These are phyloP conservation scores for Apophysomyces elegans DNA, from an alignment of 371 early-diverging fungal genomes.

Conservation along the genomic window DNA sequence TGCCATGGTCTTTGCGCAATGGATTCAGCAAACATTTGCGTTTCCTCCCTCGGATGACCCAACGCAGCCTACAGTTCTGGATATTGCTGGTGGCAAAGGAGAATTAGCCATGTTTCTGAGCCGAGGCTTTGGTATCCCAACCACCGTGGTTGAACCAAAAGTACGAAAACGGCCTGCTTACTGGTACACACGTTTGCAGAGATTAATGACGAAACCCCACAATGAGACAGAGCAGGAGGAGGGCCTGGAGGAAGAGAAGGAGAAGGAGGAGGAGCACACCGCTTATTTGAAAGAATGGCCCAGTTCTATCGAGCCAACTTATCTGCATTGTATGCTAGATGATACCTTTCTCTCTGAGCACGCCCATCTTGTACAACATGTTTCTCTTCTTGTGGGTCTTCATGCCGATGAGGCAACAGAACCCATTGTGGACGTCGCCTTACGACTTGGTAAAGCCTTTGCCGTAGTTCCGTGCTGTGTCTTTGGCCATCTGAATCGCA, in stretches of 20 bases:
- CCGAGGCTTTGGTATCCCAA: constrained; percentile 49
- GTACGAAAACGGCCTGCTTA: constrained; percentile 50
- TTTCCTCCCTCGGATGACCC: constrained; percentile 13
- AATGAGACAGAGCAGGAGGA: constrained; percentile 8
- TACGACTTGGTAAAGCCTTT: constrained; percentile 53
- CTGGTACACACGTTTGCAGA: constrained; percentile 50
- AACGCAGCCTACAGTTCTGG: constrained; percentile 42
- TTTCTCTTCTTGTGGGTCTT: constrained; percentile 53
- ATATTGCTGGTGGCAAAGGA: constrained; percentile 67
- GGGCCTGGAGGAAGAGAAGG: too few relatives aligned
- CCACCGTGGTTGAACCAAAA: constrained; percentile 58
- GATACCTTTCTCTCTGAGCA: constrained; percentile 45
- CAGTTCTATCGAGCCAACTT: constrained; percentile 33
- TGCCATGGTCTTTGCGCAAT: constrained; percentile 57
- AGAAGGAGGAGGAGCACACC: constrained; percentile 14
- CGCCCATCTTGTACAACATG: constrained; percentile 25
- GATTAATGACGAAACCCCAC: constrained; percentile 32
- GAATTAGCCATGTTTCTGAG: constrained; percentile 59
- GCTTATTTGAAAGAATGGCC: constrained; percentile 28
- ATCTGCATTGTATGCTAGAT: constrained; percentile 45
- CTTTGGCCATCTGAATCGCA: constrained; percentile 55
- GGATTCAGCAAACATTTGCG: constrained; percentile 50
- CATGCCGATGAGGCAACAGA: constrained; percentile 69
- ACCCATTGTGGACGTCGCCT: constrained; percentile 57
- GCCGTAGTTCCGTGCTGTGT: constrained; percentile 69